These are phyloP conservation scores for Erythrobasidium hasegawianum DNA, from an alignment of 1,284 basidiomycete species.

Conservation along the genomic window DNA sequence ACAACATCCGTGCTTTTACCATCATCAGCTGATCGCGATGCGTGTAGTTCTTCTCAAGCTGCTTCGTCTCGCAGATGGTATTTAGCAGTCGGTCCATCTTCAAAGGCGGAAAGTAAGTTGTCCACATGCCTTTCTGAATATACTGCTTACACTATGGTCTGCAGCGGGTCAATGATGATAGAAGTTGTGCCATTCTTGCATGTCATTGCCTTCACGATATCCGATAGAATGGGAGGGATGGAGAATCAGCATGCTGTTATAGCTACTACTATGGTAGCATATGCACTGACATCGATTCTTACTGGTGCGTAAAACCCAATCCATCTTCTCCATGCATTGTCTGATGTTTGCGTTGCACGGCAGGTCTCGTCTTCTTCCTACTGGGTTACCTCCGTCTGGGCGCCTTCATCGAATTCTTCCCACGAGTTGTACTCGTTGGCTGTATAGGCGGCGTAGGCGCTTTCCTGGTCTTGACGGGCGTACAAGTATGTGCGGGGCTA, in stretches of 20 bases:
- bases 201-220: slow-evolving; percentile 76
- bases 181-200: slow-evolving; percentile 98
- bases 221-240: slow-evolving; percentile 63
- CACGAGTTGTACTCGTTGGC: slow-evolving; percentile 88
- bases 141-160: too few relatives aligned
- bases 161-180: slow-evolving; percentile 99
- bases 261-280: slow-evolving; percentile 86
- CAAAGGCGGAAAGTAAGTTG: slow-evolving; percentile 49
- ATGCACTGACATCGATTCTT: slow-evolving; percentile 81
- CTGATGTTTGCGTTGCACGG: too few relatives aligned
- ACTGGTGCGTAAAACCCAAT: slow-evolving; percentile 69
- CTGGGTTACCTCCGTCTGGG: slow-evolving; percentile 80
- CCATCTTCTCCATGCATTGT: too few relatives aligned
- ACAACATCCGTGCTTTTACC: too few relatives aligned
- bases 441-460: slow-evolving; percentile 95
- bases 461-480: slow-evolving; percentile 84
- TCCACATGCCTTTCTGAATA: too few relatives aligned
- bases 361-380: slow-evolving; percentile 75
- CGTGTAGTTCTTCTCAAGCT: slow-evolving; percentile 83
- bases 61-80: slow-evolving; percentile 74
- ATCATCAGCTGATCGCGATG: too few relatives aligned
- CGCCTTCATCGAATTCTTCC: slow-evolving; percentile 88
- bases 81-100: slow-evolving; percentile 86
- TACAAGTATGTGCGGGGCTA: slow-evolving; percentile 78
- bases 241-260: slow-evolving; percentile 68